Evolutionary conservation across 2,329 filamentous ascomycete genomes (phyloP).

Genomic region (Aspergillus sclerotialis): DNA sequence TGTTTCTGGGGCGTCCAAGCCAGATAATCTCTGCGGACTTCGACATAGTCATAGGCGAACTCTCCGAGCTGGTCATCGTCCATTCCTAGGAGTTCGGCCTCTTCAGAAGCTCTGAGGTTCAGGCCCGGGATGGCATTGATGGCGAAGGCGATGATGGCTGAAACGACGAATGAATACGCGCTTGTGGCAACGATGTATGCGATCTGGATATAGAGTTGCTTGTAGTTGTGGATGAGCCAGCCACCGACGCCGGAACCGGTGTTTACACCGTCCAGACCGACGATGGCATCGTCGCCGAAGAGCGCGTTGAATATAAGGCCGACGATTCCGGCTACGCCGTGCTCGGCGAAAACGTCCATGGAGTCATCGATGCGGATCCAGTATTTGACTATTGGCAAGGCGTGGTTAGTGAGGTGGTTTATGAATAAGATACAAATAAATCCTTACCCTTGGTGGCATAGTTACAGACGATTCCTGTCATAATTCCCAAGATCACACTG

Average conservation of each 20-base stretch:
- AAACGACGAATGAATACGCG: conserved; percentile 60
- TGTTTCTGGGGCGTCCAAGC: conserved; percentile 43
- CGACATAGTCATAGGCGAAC: conserved; percentile 47
- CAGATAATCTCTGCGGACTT: conserved; percentile 45
- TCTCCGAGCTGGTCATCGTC: conserved; percentile 47
- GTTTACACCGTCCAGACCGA: conserved; percentile 62
- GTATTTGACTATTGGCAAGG: conserved; percentile 57
- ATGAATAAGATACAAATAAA: too few relatives aligned
- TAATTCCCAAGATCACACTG: conserved; percentile 53
- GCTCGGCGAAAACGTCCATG: conserved; percentile 86
- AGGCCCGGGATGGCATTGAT: conserved; percentile 67
- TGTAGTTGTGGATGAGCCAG: conserved; percentile 64
- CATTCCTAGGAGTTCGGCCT: conserved; percentile 62
- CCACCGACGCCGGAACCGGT: conserved; percentile 47
- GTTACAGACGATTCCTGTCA: conserved; percentile 66
- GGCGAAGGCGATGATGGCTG: conserved; percentile 61
- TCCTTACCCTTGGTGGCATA: conserved; percentile 78
- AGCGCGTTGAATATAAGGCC: conserved; percentile 73
- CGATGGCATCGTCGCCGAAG: conserved; percentile 68
- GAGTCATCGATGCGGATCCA: conserved; percentile 77
- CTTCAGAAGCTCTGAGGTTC: conserved; percentile 58
- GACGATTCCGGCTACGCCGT: conserved; percentile 75
- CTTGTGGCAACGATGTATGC: conserved; percentile 60
- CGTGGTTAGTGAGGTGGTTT: conserved; percentile 5
- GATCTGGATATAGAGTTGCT: conserved; percentile 65